Percentiles rank a stretch among this genome's conserved stretches.
phyloP scores from a whole-genome alignment of 352 stramenopile species.

The Salisapilia sapeloensis region DNA sequence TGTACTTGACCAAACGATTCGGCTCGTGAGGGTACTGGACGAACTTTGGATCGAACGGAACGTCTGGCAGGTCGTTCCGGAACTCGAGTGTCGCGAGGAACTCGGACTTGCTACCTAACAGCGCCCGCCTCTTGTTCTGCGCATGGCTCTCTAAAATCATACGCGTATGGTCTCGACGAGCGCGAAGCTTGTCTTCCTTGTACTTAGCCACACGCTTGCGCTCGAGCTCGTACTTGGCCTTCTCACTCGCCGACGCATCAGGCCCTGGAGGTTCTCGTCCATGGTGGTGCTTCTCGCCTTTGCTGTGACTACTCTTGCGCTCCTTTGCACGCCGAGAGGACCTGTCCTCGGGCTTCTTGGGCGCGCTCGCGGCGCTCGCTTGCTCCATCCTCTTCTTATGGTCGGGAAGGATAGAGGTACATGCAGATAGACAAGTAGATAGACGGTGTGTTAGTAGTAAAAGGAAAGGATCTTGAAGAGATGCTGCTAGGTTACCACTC shows the following conservation, averaged over 20 bases:
- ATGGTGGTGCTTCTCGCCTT: constrained; percentile 4
- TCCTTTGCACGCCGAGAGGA: no score
- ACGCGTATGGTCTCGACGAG: constrained; percentile 66
- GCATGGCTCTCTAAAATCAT: constrained; percentile 79
- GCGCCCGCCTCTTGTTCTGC: constrained; percentile 57
- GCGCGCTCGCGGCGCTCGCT: constrained; percentile 1
- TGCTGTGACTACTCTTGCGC: constrained; percentile 6
- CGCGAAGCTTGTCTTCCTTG: constrained; percentile 80
- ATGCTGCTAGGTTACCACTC: no score
- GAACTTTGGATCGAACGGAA: constrained; percentile 80
- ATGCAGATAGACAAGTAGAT: no score
- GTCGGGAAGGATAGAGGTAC: no score
- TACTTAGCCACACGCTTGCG: constrained; percentile 80
- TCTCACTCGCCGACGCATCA: constrained; percentile 43
- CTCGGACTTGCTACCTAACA: constrained; percentile 72
- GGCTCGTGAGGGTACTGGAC: constrained; percentile 64
- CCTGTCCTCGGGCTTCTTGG: constrained; percentile 2
- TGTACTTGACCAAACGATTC: constrained; percentile 81
- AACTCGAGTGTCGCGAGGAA: constrained; percentile 72
- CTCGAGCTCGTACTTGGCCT: constrained; percentile 67
- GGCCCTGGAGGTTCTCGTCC: constrained; percentile 24
- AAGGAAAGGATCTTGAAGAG: no score
- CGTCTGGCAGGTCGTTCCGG: constrained; percentile 59
- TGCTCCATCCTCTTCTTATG: no score
- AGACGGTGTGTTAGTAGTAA: no score